Conservation (phyloP, 1,284 basidiomycete species). For the Puccinia polysora region DNA sequence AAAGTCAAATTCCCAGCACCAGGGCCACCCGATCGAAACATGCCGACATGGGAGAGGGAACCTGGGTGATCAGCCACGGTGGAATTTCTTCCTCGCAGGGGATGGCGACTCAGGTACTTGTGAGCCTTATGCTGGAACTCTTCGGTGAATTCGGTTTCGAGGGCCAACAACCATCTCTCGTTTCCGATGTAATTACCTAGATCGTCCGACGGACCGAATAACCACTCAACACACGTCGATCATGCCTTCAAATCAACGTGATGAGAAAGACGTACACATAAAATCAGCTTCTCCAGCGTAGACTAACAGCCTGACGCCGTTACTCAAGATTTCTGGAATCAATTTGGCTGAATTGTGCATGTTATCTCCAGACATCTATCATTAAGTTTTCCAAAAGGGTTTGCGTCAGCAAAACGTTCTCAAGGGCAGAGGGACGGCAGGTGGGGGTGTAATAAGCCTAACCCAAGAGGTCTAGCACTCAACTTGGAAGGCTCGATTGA, state of each 20-base stretch:
- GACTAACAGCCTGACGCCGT: conserved; percentile 69
- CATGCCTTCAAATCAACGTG: no score
- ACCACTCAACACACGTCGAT: no score
- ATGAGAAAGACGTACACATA: conserved; percentile 54
- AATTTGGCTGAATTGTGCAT: conserved; percentile 71
- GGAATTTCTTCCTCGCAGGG: background rate
- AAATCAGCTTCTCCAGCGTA: conserved; percentile 82
- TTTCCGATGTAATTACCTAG: conserved; percentile 52
- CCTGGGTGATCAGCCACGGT: no score
- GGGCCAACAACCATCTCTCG: conserved; percentile 51
- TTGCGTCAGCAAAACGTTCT: no score
- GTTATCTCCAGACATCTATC: conserved; percentile 60
- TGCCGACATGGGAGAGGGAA: conserved; percentile 27
- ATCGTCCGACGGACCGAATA: no score
- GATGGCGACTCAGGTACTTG: conserved; percentile 25
- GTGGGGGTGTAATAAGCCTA: no score
- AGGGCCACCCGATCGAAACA: conserved; percentile 31
- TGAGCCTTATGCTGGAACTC: conserved; percentile 58
- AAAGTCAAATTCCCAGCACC: conserved; percentile 43
- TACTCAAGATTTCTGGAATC: conserved; percentile 68
- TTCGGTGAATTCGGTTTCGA: conserved; percentile 59
- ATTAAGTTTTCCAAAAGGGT: conserved; percentile 57
- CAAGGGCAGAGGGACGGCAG: no score
- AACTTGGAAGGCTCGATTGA: conserved; percentile 54
- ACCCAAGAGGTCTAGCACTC: no score